Evolutionary conservation across 768 basidiomycete genomes (phyloP), one percentile per base, ranked within the genome.

Genomic region (Clitopilus hobsonii): DNA sequence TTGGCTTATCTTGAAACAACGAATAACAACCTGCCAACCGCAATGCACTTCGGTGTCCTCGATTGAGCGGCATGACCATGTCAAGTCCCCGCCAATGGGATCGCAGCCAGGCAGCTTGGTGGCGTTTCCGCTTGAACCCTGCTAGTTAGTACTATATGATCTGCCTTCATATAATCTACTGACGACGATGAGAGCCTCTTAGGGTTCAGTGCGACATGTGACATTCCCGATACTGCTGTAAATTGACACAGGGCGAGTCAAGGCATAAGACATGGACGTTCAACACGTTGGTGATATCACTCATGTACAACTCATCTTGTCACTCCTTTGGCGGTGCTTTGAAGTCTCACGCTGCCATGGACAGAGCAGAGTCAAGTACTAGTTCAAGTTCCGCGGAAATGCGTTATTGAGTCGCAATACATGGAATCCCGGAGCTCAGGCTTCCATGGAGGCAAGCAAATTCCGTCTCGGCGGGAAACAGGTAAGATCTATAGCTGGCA

Each of bases 51-150:
- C 41, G 41, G 14, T 18, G 22, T 45, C 41, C 41, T 45, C 18
- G 22, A 45, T 45, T 23, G 41, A 45, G 22, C 8, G 22, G 41
- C 41, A 45, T 45, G 41, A 4, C 13, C 6, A 5, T 20, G 14
- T 45, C 41, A 45, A 45, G 41, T 45, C 41, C 41, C 41, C 41
- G 41, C 41, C 41, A 45, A 45, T 45, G 22, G 41, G 22, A 45
- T 10, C 14, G 22, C 41, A 18, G 22, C 11, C 1, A 45, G 11
- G 41, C 22, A 45, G 2, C 41, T 2, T 45, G 18, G 41, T 23
- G 41, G 16, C 41, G 41, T 20, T 20, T 23, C 18, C 41, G 22
- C 18, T 18, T 23, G 16, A 45, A 18, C 41, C 22, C 41, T 45
- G 11, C 11, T 7, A n/a, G n/a, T n/a, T n/a, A n/a, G n/a, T n/a